Base-by-base conservation (phyloP, 257 asterid species). In the Thymus quinquecostatus region DNA sequence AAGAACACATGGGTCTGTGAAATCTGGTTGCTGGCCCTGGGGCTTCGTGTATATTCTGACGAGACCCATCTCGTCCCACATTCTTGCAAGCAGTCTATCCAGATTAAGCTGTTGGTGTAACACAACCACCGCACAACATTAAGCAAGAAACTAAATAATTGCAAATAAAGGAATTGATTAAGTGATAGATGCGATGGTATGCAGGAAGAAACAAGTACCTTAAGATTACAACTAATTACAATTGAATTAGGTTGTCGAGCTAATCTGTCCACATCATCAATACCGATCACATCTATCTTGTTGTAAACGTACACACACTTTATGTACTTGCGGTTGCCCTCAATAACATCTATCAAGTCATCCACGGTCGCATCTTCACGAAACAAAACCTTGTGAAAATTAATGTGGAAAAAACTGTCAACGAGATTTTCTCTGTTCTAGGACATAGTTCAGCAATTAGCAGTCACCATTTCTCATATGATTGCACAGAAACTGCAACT, bases 11-110 rank as follows among this genome's bases (percentile, higher is more conserved):
- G 98, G 99, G 36, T 95, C 99, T 6, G 88, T 29, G 75, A 95
- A 95, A 82, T 95, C 99, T 12, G 99, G 99, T 81, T 95, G 99
- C 84, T 95, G 99, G 78, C 99, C 99, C 78, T 95, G 99, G 66
- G 99, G 99, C 71, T 95, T 95, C 14, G 99, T 92, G 50, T 95
- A 95, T 63, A 92, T 85, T 82, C 98, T 86, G 76, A 90, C 97
- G 67, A 90, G 95, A 70, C 95, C 97, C 97, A 90, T 90, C 56
- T 75, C 97, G 36, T 90, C 97, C 97, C 97, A 90, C 97, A 90
- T 90, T 79, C 84, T 86, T 10, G 86, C 89, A 58, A 90, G 92
- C 63, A 90, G 83, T 82, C 97, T 85, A 71, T 90, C 97, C 78
- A 90, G 88, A 80, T 88, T 91, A 74, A 91, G 89, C 97, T 91